Base-by-base conservation (phyloP, 179 eudicot genomes). In the Camellia oleifera region DNA sequence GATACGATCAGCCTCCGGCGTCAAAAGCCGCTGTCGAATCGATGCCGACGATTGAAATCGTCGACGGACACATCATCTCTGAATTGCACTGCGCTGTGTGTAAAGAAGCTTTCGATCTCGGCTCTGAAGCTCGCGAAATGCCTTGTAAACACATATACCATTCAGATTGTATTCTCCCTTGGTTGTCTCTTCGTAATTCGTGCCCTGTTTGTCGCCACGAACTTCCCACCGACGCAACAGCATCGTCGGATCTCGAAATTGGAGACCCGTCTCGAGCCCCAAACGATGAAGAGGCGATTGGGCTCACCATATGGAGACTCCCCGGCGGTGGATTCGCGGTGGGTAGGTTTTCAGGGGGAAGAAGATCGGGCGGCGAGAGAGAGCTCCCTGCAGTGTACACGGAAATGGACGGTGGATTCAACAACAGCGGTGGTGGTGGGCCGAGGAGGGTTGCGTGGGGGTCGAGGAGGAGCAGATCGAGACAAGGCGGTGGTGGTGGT, bases 381-480 rank as follows among this genome's bases (percentile, higher is more conserved):
- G 97, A 90, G 82, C 79, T 90, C 78, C 97, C 97, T 4, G 94
- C 88, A 9, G 98, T 94, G 7, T 94, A 85, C 71, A 93, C 98
- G 0, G 97, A 91, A 69, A 84, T 91, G 88, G 96, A 94, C 44
- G 97, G 94, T 2, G 86, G 91, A 9, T 85, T 91, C 53, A 77
- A 72, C 6, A 79, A 77, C 14, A 72, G 45, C 0, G 77, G 90
- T 68, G 68, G 58, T 3, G 78, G 86, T 63, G 66, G 32, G 26
- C 74, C 82, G 54, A 76, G 86, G 80, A 83, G 85, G 68, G 66
- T 88, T 11, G 75, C 81, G 13, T 88, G 87, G 87, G 84, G 80
- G 1, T 66, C 86, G 61, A 75, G 87, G 78, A 68, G 85, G 26
- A 46, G 77, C 65, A 80, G 82, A 56, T n/a, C 75, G 61, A 85